Percentiles rank a stretch among this genome's conserved stretches.
These are phyloP conservation scores for Macrophomina phaseolina DNA, from an alignment of 2,329 filamentous ascomycete species.

Conservation along the genomic window DNA sequence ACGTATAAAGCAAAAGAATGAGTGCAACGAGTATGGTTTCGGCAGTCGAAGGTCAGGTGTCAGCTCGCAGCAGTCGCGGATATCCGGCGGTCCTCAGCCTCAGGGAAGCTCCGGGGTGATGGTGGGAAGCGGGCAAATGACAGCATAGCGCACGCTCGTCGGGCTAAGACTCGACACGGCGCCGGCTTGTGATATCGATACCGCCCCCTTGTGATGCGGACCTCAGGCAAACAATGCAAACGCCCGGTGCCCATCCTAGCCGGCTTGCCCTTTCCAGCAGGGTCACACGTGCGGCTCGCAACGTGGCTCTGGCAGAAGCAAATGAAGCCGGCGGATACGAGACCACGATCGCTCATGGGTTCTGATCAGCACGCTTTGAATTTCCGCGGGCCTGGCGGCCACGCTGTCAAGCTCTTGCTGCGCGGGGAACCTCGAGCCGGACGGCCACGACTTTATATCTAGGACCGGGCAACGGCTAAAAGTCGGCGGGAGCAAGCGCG, in stretches of 20 bases:
- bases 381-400: neutral
- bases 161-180: conserved; percentile 20
- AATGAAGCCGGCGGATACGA: neutral
- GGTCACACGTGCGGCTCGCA: conserved; percentile 10
- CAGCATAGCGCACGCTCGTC: conserved; percentile 23
- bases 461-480: neutral
- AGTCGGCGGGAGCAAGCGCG: conserved; percentile 3
- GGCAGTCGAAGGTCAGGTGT: neutral
- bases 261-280: conserved; percentile 4
- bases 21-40: neutral
- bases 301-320: neutral
- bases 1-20: neutral
- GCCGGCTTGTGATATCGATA: conserved; percentile 25
- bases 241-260: neutral
- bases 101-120: conserved; percentile 20
- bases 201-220: conserved; percentile 19
- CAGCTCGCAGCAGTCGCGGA: conserved; percentile 10
- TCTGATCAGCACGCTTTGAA: neutral
- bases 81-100: conserved; percentile 15
- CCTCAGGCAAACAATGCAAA: conserved; percentile 18
- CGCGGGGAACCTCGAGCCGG: neutral
- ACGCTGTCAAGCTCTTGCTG: neutral
- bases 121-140: conserved; percentile 25
- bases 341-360: neutral
- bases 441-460: neutral